These are phyloP conservation scores for Colletotrichum chlorophyti DNA, from an alignment of 2,329 filamentous ascomycete genomes.

Conservation along the genomic window DNA sequence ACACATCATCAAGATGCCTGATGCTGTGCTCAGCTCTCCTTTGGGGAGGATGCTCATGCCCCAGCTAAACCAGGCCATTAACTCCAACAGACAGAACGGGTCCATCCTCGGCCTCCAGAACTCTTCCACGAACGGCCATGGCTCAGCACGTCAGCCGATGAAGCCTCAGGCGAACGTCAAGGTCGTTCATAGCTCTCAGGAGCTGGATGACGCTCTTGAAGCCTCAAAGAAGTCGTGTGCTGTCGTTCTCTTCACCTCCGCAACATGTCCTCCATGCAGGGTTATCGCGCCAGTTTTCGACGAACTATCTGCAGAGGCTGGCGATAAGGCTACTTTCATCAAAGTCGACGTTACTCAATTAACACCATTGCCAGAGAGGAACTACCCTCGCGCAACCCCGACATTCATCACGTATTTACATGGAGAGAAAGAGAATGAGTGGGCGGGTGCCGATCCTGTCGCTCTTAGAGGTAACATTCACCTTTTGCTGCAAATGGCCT, in stretches of 20 bases:
- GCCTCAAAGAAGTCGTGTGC: slow-evolving; percentile 72
- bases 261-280: slow-evolving; percentile 86
- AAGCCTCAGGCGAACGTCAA: slow-evolving; percentile 54
- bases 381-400: slow-evolving; percentile 77
- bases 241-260: slow-evolving; percentile 90
- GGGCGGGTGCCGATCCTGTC: slow-evolving; percentile 77
- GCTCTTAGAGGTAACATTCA: slow-evolving; percentile 75
- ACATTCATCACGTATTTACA: slow-evolving; percentile 87
- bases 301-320: slow-evolving; percentile 76
- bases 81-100: slow-evolving; percentile 55
- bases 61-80: slow-evolving; percentile 62
- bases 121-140: slow-evolving; percentile 30
- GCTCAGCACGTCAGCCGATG: slow-evolving; percentile 32
- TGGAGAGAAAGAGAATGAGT: slow-evolving; percentile 78
- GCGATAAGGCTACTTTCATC: slow-evolving; percentile 73
- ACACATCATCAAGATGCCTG: slow-evolving; percentile 84
- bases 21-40: slow-evolving; percentile 83
- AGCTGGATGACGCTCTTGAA: slow-evolving; percentile 66
- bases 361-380: slow-evolving; percentile 47
- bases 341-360: slow-evolving; percentile 81
- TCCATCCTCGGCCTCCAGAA: slow-evolving; percentile 60
- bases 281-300: slow-evolving; percentile 83
- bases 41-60: slow-evolving; percentile 89
- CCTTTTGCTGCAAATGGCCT: slow-evolving; percentile 76
- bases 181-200: slow-evolving; percentile 62